Base-by-base conservation (phyloP, 2,329 filamentous ascomycete genomes). In the Neopestalotiopsis sp. region DNA sequence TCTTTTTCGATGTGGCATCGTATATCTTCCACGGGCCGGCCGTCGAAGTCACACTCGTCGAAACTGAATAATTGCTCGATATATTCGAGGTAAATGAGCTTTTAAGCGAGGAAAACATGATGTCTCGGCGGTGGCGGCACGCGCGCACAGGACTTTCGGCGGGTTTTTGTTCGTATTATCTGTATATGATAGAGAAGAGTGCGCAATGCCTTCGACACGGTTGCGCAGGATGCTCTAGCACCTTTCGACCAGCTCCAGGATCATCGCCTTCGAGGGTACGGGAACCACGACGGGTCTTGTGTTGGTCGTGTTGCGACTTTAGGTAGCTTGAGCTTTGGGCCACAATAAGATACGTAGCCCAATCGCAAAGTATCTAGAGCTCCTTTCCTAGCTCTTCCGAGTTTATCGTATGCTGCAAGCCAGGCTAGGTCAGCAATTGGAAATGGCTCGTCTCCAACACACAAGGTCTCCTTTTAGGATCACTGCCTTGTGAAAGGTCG, bases 11-110 rank as follows among this genome's bases (percentile, higher is more conserved):
- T 85, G 97, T 98, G 69, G 93, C 95, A 83, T 98, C 95, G 86
- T 95, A 95, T 76, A 99, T 96, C 84, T 94, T 97, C 96, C 96
- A 99, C 69, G 95, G 94, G 20, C 96, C 96, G 17, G 95, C 93
- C 66, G 90, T 90, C 65, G 94, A 92, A n/a, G 90, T 91, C 12
- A 92, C 89, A 69, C 89, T 90, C 32, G 91, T 86, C 28, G 94
- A 91, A 73, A 98, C 86, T 74, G 92, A 90, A 82, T 99, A 99
- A 83, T 97, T 97, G 78, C 92, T 91, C 69, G 91, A 91, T 83
- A 99, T 98, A 82, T 98, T 97, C 70, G 89, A 95, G 72, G 91
- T 92, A 80, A 98, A 95, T 6, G 30, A 97, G 72, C 95, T 97
- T 83, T 98, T 98, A 79, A 98, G 88, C 73, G 91, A 95, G 78